Percentiles rank a stretch among this genome's conserved stretches.
These are phyloP conservation scores for Dryas drummondii DNA, from an alignment of 306 rosid species.

Conservation along the genomic window DNA sequence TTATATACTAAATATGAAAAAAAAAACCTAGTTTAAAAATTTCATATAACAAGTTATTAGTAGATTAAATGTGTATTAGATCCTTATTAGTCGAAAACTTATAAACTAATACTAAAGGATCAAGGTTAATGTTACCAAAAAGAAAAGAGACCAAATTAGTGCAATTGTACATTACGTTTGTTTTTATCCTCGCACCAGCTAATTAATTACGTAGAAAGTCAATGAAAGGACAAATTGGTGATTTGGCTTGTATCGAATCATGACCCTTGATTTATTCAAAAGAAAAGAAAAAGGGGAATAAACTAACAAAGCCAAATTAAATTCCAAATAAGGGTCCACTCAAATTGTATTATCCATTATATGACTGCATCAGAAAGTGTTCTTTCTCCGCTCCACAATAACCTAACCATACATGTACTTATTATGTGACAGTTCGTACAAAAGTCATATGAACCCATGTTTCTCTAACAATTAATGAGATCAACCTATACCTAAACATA, in stretches of 20 bases:
- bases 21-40: no score
- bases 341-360: conserved; percentile 20
- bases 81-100: no score
- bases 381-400: conserved; percentile 29
- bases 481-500: not conserved
- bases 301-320: conserved; percentile 12
- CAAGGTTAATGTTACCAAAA: no score
- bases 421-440: conserved; percentile 26
- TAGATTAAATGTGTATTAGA: no score
- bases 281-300: not conserved
- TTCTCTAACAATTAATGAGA: conserved; percentile 21
- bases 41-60: no score
- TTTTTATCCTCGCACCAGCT: no score
- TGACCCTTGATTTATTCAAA: conserved; percentile 32
- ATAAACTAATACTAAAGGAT: no score
- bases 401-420: conserved; percentile 18
- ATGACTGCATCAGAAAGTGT: conserved; percentile 19
- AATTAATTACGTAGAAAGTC: not conserved
- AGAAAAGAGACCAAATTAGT: no score
- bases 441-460: conserved; percentile 42
- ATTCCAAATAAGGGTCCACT: conserved; percentile 37
- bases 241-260: not conserved
- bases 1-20: no score
- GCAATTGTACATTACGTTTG: no score
- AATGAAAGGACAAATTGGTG: not conserved